Evolutionary conservation across 2,329 filamentous ascomycete genomes (phyloP), one percentile per base, ranked within the genome.

Genomic region (Aureobasidium leucospermi): DNA sequence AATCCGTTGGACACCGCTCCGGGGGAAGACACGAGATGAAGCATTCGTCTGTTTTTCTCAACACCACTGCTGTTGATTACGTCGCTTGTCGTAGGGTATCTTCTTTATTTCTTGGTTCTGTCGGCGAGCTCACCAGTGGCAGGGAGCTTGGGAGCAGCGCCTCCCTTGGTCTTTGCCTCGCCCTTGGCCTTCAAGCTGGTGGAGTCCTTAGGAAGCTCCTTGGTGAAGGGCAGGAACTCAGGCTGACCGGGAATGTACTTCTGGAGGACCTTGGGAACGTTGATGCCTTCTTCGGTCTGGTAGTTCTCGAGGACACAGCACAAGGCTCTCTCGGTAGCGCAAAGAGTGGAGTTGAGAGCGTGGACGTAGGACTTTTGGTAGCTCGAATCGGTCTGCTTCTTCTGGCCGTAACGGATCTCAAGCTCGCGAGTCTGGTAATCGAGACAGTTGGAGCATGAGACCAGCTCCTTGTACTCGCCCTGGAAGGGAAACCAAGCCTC

Each of bases 221-320:
- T 94, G 58, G 85, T 84, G 71, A 88, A 99, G 1, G 90, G 89
- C 63, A 99, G 81, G 75, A 96, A 96, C 52, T 93, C 90, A 1
- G 90, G 91, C 42, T 90, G 81, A 36, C 92, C 93, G 1, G 92
- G 91, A 55, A 97, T 87, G 73, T 95, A 97, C 76, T 91, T 93
- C 67, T 89, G 84, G 62, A 96, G 81, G 47, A 87, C 86, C 74
- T 92, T 87, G 0, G 92, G 92, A 36, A 96, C 87, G 60, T 82
- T 82, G 67, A 95, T 81, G 63, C 90, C 90, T 66, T 93, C 88
- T 69, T 91, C 86, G 0, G 87, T 94, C 79, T 99, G 94, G 75
- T 93, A 97, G 77, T 97, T 99, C 77, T 99, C 94, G 41, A 99
- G 82, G 45, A 99, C 81, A 72, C 93, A 96, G 81, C 94, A 97